Base-by-base conservation (phyloP, 2,329 filamentous ascomycete species). In the Epichloe coenophiala region DNA sequence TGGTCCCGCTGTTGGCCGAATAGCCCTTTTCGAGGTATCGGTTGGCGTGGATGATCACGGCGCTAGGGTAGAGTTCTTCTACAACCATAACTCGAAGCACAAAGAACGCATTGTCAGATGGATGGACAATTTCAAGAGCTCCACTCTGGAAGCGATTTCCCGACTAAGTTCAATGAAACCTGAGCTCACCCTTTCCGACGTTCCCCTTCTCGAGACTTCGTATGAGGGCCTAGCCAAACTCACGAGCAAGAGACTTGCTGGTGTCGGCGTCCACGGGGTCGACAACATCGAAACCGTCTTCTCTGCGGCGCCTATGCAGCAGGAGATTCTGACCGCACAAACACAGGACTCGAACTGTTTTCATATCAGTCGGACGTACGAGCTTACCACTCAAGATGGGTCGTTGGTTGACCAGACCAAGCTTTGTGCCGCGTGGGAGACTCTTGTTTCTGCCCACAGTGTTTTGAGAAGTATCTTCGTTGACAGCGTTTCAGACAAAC, bases 391-490 rank as follows among this genome's bases (percentile, higher is more conserved):
- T 0, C 59, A 61, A 0, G 63, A 64, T 9, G 68, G 66, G 3
- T 60, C 61, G 3, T 53, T 63, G 2, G 62, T 75, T 5, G 72
- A 77, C 41, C 65, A 68, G 8, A 61, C 65, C 0, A 67, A 66
- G 9, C 65, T 78, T 5, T 77, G 74, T 54, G 62, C 64, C 23
- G 73, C 73, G 0, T 78, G 75, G 75, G 66, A 74, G 51, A 66
- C 68, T 35, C 69, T 77, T 0, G 69, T 72, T 0, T 60, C 66
- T n/a, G 65, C 65, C 45, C 71, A 77, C 45, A 59, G 69, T 0
- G 66, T 72, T 2, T 56, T 78, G 40, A 61, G 75, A 40, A 77
- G 74, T 3, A 64, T 77, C 17, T 78, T 78, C 51, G 71, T 70
- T 42, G 73, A 75, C 44, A 74, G 73, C 36, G 64, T 75, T 12